Evolutionary conservation across 371 early-diverging fungal genomes (phyloP).

Genomic region (Haplosporangium sp.): DNA sequence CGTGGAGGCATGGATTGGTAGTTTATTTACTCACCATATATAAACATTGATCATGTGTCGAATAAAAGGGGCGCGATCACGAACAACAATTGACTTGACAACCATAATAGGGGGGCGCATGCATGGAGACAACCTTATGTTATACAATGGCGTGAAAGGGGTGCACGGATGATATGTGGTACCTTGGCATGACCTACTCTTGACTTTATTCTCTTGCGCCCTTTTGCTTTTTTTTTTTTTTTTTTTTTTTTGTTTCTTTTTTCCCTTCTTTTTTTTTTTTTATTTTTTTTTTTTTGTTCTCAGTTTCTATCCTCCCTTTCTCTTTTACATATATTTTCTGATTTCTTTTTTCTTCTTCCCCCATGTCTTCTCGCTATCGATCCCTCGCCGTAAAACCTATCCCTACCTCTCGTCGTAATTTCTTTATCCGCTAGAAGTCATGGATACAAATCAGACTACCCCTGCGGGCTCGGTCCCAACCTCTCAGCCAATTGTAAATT

Average conservation of each 20-base stretch:
- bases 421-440: not conserved
- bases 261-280: not conserved
- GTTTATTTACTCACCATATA: not conserved
- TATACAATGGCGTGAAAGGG: not conserved
- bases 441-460: slow-evolving; percentile 6
- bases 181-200: slow-evolving; percentile 1
- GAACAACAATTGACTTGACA: not conserved
- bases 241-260: not conserved
- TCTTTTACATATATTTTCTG: not conserved
- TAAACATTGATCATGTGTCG: slow-evolving; percentile 8
- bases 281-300: slow-evolving; percentile 6
- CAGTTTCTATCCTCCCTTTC: not conserved
- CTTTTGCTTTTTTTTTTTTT: not conserved
- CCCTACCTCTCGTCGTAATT: not conserved
- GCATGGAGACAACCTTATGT: not conserved
- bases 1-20: too few species aligned
- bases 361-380: not conserved
- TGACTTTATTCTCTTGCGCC: not conserved
- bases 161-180: not conserved
- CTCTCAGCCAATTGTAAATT: slow-evolving; percentile 17
- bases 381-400: not conserved
- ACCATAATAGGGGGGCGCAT: not conserved
- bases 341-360: not conserved
- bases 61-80: not conserved
- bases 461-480: slow-evolving; percentile 12